Percentiles rank a stretch among this genome's conserved stretches.
Conservation (phyloP, 129 eudicot species). For the Erigeron canadensis region DNA sequence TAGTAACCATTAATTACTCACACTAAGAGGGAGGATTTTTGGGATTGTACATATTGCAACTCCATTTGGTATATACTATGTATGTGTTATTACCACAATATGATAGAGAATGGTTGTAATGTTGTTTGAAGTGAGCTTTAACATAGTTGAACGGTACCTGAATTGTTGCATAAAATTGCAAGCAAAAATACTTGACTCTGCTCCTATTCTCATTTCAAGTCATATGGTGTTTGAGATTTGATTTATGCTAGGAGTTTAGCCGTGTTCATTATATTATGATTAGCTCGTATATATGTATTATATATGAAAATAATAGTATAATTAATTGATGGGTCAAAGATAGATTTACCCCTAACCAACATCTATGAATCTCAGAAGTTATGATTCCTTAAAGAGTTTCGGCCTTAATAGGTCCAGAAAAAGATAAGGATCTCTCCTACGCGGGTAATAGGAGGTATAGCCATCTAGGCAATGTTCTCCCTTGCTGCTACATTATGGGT, state of each 20-base stretch:
- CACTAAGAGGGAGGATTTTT: no score
- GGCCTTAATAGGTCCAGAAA: no score
- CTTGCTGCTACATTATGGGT: no score
- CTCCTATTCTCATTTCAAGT: neutral
- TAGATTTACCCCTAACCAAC: neutral
- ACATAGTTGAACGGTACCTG: conserved; percentile 18
- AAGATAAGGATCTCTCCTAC: no score
- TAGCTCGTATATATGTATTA: neutral
- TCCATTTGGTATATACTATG: conserved; percentile 20
- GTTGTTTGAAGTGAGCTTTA: conserved; percentile 17
- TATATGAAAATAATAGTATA: neutral
- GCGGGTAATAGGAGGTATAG: no score
- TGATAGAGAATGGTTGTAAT: conserved; percentile 1
- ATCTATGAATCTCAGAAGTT: neutral
- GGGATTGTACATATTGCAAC: conserved; percentile 26
- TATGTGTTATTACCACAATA: neutral
- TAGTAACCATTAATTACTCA: conserved; percentile 16
- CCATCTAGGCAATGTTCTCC: no score
- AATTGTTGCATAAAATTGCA: conserved; percentile 31
- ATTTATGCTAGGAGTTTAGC: neutral
- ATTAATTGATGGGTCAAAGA: neutral
- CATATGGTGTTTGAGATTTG: neutral
- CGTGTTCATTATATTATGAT: neutral
- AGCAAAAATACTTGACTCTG: neutral
- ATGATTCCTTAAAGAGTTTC: neutral